phyloP scores from a whole-genome alignment of 1,139 yeast genomes.

The Pichia sp. region DNA sequence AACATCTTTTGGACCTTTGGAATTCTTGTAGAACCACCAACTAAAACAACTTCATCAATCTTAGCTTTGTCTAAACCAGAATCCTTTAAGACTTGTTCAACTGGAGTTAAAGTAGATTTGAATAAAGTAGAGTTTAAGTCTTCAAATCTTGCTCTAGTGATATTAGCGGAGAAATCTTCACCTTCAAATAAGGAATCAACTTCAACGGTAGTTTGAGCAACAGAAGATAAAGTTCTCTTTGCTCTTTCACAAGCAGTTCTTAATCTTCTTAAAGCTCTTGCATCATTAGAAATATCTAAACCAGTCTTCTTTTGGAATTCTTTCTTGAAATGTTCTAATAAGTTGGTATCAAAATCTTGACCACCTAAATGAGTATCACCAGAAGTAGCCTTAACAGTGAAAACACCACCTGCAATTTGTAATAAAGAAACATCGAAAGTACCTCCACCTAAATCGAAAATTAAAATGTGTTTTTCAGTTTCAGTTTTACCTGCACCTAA shows the following conservation, averaged over 20 bases:
- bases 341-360: slow-evolving; percentile 98
- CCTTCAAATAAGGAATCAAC: slow-evolving; percentile 79
- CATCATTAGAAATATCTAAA: slow-evolving; percentile 83
- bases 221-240: slow-evolving; percentile 82
- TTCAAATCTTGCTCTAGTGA: slow-evolving; percentile 90
- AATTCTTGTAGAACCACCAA: slow-evolving; percentile 92
- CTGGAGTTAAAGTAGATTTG: slow-evolving; percentile 83
- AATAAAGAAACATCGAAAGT: slow-evolving; percentile 96
- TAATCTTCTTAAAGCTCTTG: slow-evolving; percentile 92
- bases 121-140: slow-evolving; percentile 78
- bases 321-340: slow-evolving; percentile 87
- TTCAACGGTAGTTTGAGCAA: slow-evolving; percentile 81
- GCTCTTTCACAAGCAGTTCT: slow-evolving; percentile 93
- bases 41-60: slow-evolving; percentile 81
- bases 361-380: slow-evolving; percentile 99
- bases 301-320: slow-evolving; percentile 98
- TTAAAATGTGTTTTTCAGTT: slow-evolving; percentile 75
- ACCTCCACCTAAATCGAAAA: slow-evolving; percentile 98
- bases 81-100: slow-evolving; percentile 80
- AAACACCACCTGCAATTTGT: slow-evolving; percentile 98
- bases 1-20: slow-evolving; percentile 88
- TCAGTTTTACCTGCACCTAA: slow-evolving; percentile 65
- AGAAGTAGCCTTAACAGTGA: slow-evolving; percentile 99
- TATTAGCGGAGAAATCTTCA: slow-evolving; percentile 72
- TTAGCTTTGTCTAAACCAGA: slow-evolving; percentile 70